Evolutionary conservation across 345 rosid genomes (phyloP), one percentile per base, ranked within the genome.

Genomic region (Leavenworthia alabamica): DNA sequence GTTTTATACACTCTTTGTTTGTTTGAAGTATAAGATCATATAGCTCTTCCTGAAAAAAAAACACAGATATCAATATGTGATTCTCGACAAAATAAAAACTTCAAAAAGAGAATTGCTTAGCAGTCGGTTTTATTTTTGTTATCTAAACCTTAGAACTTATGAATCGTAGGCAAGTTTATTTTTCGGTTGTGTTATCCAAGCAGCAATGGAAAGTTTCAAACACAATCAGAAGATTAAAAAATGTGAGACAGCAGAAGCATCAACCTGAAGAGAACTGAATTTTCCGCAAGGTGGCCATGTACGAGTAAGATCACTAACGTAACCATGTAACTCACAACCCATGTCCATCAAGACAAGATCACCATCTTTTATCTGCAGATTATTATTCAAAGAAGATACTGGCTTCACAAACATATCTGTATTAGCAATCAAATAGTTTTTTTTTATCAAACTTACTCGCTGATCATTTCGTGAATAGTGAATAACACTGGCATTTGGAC

Each of bases 391-490:
- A 26, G 6, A 64, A 37, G 22, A 39, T 17, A 27, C 24, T 64
- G 52, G 60, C 42, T 56, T 64, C 60, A 64, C 35, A 41, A 71
- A 26, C 60, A 50, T 50, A 8, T 35, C 13, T 31, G 10, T 43
- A 58, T 42, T 16, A 32, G 48, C 20, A 41, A 32, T 19, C 11
- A 46, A 42, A 31, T 19, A 64, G 3, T 5, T 10, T 33, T 47
- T 10, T 33, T 47, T 50, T 27, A 0, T 57, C 45, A 75, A 52
- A 59, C 91, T 78, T 80, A 84, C 99, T 60, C 71, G 80, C 64
- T 79, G 91, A 77, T 93, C 99, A 78, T 89, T 93, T 71, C 97
- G 85, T 66, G 94, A 84, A 76, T 93, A 93, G 70, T 93, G 99
- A 66, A 93, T 81, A 57, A 93, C 86, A 69, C 83, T 75, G n/a